Conservation (phyloP, 805 yeast species). For the Metschnikowia baotianmanensis region DNA sequence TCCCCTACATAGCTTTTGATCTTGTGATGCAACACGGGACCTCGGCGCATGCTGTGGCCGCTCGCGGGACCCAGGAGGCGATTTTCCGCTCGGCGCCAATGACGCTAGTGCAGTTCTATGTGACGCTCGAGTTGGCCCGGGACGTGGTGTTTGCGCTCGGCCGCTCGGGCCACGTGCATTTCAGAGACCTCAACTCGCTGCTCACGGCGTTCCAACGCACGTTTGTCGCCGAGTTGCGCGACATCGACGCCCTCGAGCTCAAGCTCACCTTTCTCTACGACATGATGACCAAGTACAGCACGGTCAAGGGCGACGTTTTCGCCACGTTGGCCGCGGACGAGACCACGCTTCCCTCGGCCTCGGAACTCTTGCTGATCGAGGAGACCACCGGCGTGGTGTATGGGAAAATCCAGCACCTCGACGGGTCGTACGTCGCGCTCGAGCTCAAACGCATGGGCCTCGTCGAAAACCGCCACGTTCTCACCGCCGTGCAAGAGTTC, state of each 20-base stretch:
- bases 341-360: slow-evolving; percentile 28
- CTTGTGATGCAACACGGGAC: slow-evolving; percentile 9
- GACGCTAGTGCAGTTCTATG: slow-evolving; percentile 48
- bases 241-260: slow-evolving; percentile 33
- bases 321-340: slow-evolving; percentile 50
- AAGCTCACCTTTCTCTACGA: slow-evolving; percentile 28
- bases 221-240: slow-evolving; percentile 40
- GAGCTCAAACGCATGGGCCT: slow-evolving; percentile 23
- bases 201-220: slow-evolving; percentile 47
- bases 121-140: slow-evolving; percentile 44
- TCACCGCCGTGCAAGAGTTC: slow-evolving; percentile 32
- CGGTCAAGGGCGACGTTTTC: slow-evolving; percentile 25
- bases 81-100: slow-evolving; percentile 48
- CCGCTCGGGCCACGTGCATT: slow-evolving; percentile 39
- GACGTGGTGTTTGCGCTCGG: slow-evolving; percentile 42
- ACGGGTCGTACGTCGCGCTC: slow-evolving; percentile 30
- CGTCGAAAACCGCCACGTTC: slow-evolving; percentile 37
- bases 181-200: slow-evolving; percentile 48
- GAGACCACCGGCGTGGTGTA: slow-evolving; percentile 24
- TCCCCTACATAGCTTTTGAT: too few relatives aligned
- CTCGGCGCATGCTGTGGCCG: not conserved
- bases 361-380: slow-evolving; percentile 36
- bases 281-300: slow-evolving; percentile 31
- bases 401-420: slow-evolving; percentile 37
- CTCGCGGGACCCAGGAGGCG: slow-evolving; percentile 27